A percentile compares a stretch with the other conserved stretches of the same genome.
These are phyloP conservation scores for Fusarium beomiforme DNA, from an alignment of 2,329 filamentous ascomycete genomes.

Conservation along the genomic window DNA sequence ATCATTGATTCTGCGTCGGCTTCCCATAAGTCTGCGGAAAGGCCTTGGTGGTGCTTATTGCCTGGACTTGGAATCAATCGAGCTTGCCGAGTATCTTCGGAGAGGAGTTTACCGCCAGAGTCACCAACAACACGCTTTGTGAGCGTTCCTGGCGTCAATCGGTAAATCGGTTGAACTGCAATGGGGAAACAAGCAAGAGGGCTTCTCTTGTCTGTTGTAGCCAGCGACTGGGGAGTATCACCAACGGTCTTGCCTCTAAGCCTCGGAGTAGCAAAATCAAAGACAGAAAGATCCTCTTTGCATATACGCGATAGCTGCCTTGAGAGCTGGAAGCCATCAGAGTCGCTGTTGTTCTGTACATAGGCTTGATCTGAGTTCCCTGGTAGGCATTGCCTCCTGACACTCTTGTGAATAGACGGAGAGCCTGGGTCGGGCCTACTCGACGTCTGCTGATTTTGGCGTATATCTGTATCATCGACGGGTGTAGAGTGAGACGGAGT, in stretches of 20 bases:
- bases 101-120: conserved; percentile 37
- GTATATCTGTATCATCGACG: not conserved
- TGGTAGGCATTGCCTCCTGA: not conserved
- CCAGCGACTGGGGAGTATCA: conserved; percentile 20
- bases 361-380: not conserved
- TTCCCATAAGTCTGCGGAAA: conserved; percentile 38
- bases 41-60: conserved; percentile 20
- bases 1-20: conserved; percentile 26
- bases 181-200: conserved; percentile 45
- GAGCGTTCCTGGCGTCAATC: conserved; percentile 40
- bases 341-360: not conserved
- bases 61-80: conserved; percentile 31
- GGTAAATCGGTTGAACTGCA: conserved; percentile 30
- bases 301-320: conserved; percentile 3
- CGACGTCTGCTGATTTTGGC: not conserved
- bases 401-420: not conserved
- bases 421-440: not conserved
- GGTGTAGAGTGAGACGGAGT: not conserved
- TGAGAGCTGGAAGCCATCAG: not conserved
- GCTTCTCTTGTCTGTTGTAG: conserved; percentile 24
- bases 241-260: not conserved
- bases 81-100: conserved; percentile 28
- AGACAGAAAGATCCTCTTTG: conserved; percentile 2
- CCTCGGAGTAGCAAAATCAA: conserved; percentile 9
- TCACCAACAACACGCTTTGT: conserved; percentile 36